Evolutionary conservation across 305 asterid genomes (phyloP), one percentile per base, ranked within the genome.

Genomic region (Coffea humblotiana): DNA sequence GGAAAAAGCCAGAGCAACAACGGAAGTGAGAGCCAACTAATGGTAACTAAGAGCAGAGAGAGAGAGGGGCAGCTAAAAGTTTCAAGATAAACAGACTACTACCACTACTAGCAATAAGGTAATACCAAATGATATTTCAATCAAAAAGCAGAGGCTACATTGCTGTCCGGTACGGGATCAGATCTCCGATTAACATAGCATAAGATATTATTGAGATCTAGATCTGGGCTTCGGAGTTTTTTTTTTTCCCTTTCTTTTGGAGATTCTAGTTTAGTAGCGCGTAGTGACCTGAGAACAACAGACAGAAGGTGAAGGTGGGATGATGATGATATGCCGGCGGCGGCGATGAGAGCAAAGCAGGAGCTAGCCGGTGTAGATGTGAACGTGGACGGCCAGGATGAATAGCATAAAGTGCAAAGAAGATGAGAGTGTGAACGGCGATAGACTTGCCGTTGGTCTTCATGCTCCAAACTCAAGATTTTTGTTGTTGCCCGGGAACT

Each of bases 401-500:
- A 95, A 93, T 77, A 66, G 99, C 92, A 79, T 95, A 93, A 35
- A 93, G 76, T n/a, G 88, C 89, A 40, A 95, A 93, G 94, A 93
- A 95, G 89, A 95, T 84, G 43, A 93, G 96, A 2, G 98, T 90
- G 90, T 95, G 97, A 56, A 95, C 89, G 6, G 95, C 92, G 82
- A 95, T 92, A n/a, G 99, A 90, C 82, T 90, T 93, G 80, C 97
- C 98, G 76, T 92, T 95, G 75, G 99, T 95, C 92, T 91, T 91
- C 93, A 91, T 83, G 90, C 91, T 90, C 56, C 98, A 49, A 95
- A 95, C 87, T 91, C 98, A 54, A 95, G 76, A 63, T 82, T 88
- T 9, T 87, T 83, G 72, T 84, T 89, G 91, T 92, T 88, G 45
- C 98, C 98, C 0, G 97, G 98, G 18, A 94, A 47, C 91, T 95